Conservation (phyloP, 2,329 filamentous ascomycete genomes). For the Colletotrichum cereale region DNA sequence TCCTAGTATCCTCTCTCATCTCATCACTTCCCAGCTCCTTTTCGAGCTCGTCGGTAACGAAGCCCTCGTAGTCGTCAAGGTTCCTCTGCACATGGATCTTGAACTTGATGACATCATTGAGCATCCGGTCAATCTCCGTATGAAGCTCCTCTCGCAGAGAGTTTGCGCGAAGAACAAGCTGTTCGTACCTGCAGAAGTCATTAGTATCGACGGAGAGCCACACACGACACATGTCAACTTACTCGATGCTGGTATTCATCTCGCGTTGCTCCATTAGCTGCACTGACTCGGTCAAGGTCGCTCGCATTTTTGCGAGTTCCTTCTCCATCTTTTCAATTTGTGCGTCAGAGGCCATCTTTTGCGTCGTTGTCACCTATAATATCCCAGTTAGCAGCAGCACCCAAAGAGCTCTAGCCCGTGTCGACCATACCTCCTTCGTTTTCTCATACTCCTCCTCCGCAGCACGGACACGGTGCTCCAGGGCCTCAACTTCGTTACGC, state of each 20-base stretch:
- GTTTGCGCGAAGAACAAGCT: slow-evolving; percentile 86
- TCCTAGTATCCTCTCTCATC: slow-evolving; percentile 64
- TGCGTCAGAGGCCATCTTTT: slow-evolving; percentile 88
- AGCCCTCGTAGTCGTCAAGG: slow-evolving; percentile 93
- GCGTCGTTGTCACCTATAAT: slow-evolving; percentile 76
- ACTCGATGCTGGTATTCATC: slow-evolving; percentile 98
- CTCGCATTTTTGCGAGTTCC: slow-evolving; percentile 93
- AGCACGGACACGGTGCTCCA: slow-evolving; percentile 88
- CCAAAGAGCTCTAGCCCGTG: not conserved
- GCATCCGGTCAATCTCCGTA: slow-evolving; percentile 93
- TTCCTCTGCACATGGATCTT: slow-evolving; percentile 96
- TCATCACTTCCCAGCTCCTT: slow-evolving; percentile 80
- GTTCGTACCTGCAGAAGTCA: slow-evolving; percentile 78
- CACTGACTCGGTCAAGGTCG: slow-evolving; percentile 84
- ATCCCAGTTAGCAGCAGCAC: not conserved
- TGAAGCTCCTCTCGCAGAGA: slow-evolving; percentile 96
- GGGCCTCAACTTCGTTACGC: slow-evolving; percentile 88
- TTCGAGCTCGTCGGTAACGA: slow-evolving; percentile 94
- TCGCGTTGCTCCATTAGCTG: slow-evolving; percentile 94
- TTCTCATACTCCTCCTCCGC: slow-evolving; percentile 95
- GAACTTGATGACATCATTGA: slow-evolving; percentile 98
- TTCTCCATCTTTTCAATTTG: slow-evolving; percentile 99
- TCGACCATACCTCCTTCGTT: slow-evolving; percentile 78
- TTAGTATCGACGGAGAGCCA: not conserved
- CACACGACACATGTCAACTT: slow-evolving; percentile 52